phyloP scores from a whole-genome alignment of 2,329 filamentous ascomycete species.

The Mycocentrospora acerina region DNA sequence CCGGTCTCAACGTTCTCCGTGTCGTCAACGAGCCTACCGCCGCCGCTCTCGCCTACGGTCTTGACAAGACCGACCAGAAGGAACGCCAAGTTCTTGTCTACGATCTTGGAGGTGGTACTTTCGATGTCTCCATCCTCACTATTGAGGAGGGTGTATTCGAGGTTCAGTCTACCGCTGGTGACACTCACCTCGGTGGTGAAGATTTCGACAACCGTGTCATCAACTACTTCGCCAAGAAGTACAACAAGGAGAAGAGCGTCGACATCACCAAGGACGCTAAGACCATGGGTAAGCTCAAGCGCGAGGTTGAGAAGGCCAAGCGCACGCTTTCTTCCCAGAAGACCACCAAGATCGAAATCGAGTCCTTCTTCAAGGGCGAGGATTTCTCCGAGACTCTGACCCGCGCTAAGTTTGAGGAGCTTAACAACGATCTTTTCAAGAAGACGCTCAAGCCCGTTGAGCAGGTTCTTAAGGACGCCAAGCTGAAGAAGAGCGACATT shows the following conservation, averaged over 20 bases:
- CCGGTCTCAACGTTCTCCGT: slow-evolving; percentile 91
- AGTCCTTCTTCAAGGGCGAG: slow-evolving; percentile 93
- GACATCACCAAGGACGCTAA: slow-evolving; percentile 93
- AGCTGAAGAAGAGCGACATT: slow-evolving; percentile 92
- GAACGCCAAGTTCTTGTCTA: slow-evolving; percentile 46
- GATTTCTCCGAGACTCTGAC: slow-evolving; percentile 98
- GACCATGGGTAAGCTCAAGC: slow-evolving; percentile 99
- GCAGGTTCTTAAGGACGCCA: slow-evolving; percentile 97
- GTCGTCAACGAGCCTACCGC: slow-evolving; percentile 97
- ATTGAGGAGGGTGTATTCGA: slow-evolving; percentile 93
- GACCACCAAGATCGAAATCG: slow-evolving; percentile 93
- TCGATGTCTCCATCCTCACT: slow-evolving; percentile 67
- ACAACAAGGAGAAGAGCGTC: slow-evolving; percentile 97
- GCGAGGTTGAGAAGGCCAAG: slow-evolving; percentile 99
- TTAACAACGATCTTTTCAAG: slow-evolving; percentile 99
- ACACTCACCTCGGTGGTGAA: slow-evolving; percentile 96
- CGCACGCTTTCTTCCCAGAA: slow-evolving; percentile 90
- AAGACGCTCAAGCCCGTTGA: slow-evolving; percentile 98
- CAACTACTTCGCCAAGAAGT: slow-evolving; percentile 92
- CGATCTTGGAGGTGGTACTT: slow-evolving; percentile 47
- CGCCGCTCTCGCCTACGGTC: slow-evolving; percentile 90
- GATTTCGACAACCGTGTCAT: slow-evolving; percentile 99
- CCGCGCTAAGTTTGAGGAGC: slow-evolving; percentile 98
- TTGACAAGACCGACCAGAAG: slow-evolving; percentile 50
- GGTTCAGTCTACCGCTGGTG: slow-evolving; percentile 91